Evolutionary conservation across 83 land plant genomes (phyloP).

Genomic region (Picea mariana): DNA sequence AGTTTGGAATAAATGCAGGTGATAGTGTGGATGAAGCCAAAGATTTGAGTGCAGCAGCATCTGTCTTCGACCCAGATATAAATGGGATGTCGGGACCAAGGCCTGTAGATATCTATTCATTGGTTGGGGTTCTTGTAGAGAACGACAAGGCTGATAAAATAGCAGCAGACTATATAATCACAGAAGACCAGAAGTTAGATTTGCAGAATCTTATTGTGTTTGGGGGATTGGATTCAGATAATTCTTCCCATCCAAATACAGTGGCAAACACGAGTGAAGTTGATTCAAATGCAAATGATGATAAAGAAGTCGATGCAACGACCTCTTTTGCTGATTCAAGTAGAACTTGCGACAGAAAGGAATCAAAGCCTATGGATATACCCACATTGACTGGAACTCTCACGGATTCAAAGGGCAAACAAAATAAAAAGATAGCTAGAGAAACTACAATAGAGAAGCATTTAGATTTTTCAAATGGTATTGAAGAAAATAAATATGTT

Average conservation of each 20-base stretch:
- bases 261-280: background rate
- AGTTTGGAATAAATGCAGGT: too few relatives aligned
- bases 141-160: background rate
- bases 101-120: too few relatives aligned
- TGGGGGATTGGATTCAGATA: background rate
- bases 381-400: background rate
- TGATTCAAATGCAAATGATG: background rate
- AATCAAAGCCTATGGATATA: background rate
- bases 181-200: background rate
- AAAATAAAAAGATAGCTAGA: background rate
- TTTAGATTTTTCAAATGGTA: slow-evolving; percentile 1
- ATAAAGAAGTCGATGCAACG: background rate
- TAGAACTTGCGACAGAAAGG: background rate
- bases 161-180: background rate
- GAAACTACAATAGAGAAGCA: background rate
- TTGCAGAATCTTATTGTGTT: background rate
- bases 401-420: background rate
- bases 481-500: background rate
- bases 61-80: too few relatives aligned
- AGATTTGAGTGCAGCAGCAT: too few relatives aligned
- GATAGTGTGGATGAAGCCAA: too few relatives aligned
- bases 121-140: background rate
- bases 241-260: background rate
- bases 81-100: too few relatives aligned
- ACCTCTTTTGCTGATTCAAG: background rate